Percentiles rank a stretch among this genome's conserved stretches.
Evolutionary conservation across 2,329 filamentous ascomycete genomes (phyloP).

Genomic region (Trichoderma atroviride): DNA sequence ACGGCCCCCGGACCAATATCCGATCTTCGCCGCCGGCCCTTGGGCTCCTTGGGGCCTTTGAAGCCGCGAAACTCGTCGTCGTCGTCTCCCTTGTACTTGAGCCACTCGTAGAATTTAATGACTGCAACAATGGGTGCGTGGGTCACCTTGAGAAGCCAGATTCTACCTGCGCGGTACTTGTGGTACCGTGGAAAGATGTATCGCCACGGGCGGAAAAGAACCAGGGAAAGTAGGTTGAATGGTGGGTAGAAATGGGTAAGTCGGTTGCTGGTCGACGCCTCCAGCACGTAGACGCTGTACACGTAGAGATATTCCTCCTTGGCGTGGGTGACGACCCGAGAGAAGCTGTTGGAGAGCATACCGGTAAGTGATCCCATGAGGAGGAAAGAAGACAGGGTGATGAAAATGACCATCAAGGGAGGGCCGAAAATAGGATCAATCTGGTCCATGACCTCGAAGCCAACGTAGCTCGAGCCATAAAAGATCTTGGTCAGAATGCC

Average conservation of each 20-base stretch:
- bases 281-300: slow-evolving; percentile 66
- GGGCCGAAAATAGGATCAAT: slow-evolving; percentile 63
- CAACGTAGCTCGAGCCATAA: slow-evolving; percentile 74
- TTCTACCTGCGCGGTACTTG: slow-evolving; percentile 64
- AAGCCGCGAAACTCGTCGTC: slow-evolving; percentile 52
- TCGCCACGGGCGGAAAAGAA: slow-evolving; percentile 71
- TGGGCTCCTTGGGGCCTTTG: slow-evolving; percentile 48
- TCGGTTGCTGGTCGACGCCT: slow-evolving; percentile 68
- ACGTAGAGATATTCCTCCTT: slow-evolving; percentile 79
- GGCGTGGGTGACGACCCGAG: slow-evolving; percentile 63
- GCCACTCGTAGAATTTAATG: slow-evolving; percentile 68
- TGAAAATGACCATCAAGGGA: slow-evolving; percentile 70
- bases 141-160: slow-evolving; percentile 63
- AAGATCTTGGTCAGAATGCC: slow-evolving; percentile 80
- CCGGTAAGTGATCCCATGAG: slow-evolving; percentile 78
- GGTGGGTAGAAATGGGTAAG: slow-evolving; percentile 72
- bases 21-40: slow-evolving; percentile 31
- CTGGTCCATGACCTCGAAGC: slow-evolving; percentile 68
- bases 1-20: slow-evolving; percentile 29
- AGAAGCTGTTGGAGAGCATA: slow-evolving; percentile 77
- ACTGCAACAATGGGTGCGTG: slow-evolving; percentile 69
- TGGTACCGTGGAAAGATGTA: slow-evolving; percentile 66
- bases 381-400: slow-evolving; percentile 76
- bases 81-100: slow-evolving; percentile 43
- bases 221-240: slow-evolving; percentile 73